phyloP scores from a whole-genome alignment of 2,329 filamentous ascomycete genomes.

The Diaporthe amygdali region DNA sequence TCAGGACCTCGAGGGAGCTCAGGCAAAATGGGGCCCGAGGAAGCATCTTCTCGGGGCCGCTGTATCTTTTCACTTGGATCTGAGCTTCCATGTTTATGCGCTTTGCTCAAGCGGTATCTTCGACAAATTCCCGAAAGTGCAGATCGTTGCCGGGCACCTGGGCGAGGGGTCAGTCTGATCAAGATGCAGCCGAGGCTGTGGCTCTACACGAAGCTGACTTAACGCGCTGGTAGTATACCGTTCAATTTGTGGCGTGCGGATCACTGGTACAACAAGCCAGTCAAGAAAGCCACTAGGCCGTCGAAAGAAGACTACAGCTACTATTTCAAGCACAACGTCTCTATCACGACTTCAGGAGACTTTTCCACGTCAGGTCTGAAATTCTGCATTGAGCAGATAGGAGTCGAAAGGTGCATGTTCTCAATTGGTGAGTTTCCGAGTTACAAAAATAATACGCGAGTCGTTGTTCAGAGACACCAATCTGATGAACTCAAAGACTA shows the following conservation, averaged over 20 bases:
- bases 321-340: conserved; percentile 46
- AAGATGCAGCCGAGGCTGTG: not conserved
- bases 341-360: conserved; percentile 46
- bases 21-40: conserved; percentile 29
- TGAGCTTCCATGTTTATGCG: conserved; percentile 51
- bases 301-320: conserved; percentile 46
- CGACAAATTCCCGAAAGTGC: conserved; percentile 45
- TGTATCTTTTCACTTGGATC: conserved; percentile 43
- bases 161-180: conserved; percentile 42
- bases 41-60: conserved; percentile 41
- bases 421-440: conserved; percentile 41
- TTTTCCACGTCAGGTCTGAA: conserved; percentile 45
- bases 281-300: conserved; percentile 40
- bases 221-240: conserved; percentile 39
- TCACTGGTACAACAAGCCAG: conserved; percentile 50
- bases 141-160: conserved; percentile 48
- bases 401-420: conserved; percentile 43
- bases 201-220: not conserved
- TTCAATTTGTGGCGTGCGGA: conserved; percentile 47
- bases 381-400: conserved; percentile 45
- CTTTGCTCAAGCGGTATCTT: conserved; percentile 48
- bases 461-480: not conserved
- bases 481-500: conserved; percentile 33
- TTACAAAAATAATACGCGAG: too few relatives aligned
- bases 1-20: conserved; percentile 31